Evolutionary conservation across 805 yeast species (phyloP).

Genomic region (Barnettozyma vustinii): DNA sequence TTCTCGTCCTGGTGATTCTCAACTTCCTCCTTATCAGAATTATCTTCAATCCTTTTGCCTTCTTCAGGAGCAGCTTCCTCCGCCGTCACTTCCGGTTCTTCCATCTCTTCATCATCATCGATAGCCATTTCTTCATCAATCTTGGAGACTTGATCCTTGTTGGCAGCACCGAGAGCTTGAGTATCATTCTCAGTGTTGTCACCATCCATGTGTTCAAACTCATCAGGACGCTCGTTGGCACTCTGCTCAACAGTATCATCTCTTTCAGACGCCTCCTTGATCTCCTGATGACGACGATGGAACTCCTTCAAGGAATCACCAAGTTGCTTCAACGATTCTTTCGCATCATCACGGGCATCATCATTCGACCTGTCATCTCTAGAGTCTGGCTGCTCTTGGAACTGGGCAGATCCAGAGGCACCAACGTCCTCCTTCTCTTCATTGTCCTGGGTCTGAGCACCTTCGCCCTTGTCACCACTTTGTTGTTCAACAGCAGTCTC

Average conservation of each 20-base stretch:
- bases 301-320: conserved; percentile 92
- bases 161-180: conserved; percentile 91
- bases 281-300: conserved; percentile 86
- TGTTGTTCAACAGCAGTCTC: conserved; percentile 58
- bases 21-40: conserved; percentile 22
- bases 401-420: conserved; percentile 50
- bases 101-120: conserved; percentile 45
- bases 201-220: conserved; percentile 78
- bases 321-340: conserved; percentile 75
- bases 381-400: conserved; percentile 37
- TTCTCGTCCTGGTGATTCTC: conserved; percentile 27
- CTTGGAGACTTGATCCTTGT: conserved; percentile 68
- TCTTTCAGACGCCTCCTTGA: conserved; percentile 55
- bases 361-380: conserved; percentile 40
- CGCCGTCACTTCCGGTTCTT: conserved; percentile 29
- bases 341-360: conserved; percentile 59
- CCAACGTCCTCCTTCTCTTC: conserved; percentile 67
- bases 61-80: conserved; percentile 30
- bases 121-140: conserved; percentile 79
- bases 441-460: conserved; percentile 49
- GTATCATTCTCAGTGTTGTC: conserved; percentile 74
- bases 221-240: conserved; percentile 72
- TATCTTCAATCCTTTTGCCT: conserved; percentile 23
- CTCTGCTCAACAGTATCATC: conserved; percentile 45
- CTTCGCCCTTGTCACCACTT: conserved; percentile 56